A percentile compares a stretch with the other conserved stretches of the same genome.
Evolutionary conservation across 768 basidiomycete species (phyloP).

Genomic region (Lyophyllum atratum): DNA sequence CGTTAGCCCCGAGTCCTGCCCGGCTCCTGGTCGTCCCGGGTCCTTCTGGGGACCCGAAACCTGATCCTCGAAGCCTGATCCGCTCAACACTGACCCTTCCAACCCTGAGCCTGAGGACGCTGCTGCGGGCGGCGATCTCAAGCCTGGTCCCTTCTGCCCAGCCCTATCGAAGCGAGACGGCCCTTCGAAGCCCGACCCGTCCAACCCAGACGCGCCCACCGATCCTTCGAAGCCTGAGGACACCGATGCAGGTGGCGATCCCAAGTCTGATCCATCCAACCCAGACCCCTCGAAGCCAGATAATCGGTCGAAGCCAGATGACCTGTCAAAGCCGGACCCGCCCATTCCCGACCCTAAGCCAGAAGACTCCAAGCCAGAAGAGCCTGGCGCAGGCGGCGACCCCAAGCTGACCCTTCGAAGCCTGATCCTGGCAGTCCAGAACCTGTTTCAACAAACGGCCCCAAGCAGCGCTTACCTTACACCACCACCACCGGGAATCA

Average conservation of each 20-base stretch:
- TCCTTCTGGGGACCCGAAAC: neutral
- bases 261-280: neutral
- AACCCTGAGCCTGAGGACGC: neutral
- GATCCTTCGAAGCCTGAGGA: too few relatives aligned
- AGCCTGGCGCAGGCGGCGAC: neutral
- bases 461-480: conserved; percentile 73
- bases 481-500: conserved; percentile 66
- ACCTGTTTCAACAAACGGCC: conserved; percentile 59
- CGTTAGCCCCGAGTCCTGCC: neutral
- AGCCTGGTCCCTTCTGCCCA: neutral
- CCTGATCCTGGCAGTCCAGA: neutral
- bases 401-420: neutral
- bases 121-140: neutral
- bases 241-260: neutral
- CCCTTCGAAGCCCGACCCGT: neutral
- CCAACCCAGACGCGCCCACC: too few relatives aligned
- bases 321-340: too few relatives aligned
- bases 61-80: neutral
- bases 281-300: neutral
- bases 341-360: too few relatives aligned
- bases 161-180: neutral
- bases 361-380: neutral
- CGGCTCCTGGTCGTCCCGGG: neutral
- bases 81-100: neutral
- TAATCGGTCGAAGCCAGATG: neutral